Percentiles rank a stretch among this genome's conserved stretches.
phyloP scores from a whole-genome alignment of 768 basidiomycete genomes.

The Trametes cubensis region DNA sequence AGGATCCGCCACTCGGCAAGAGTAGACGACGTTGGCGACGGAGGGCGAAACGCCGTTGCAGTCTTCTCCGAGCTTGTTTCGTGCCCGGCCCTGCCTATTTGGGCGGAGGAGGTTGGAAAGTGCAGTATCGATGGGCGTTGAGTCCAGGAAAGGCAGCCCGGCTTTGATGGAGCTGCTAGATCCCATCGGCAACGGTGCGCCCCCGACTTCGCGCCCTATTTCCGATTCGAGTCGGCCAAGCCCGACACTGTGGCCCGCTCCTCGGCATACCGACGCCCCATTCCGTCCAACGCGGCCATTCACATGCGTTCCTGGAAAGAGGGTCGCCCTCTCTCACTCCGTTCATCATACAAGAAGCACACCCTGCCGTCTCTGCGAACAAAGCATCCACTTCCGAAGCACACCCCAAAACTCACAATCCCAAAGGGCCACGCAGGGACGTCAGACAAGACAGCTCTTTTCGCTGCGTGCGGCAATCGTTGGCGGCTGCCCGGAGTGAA shows the following conservation, averaged over 20 bases:
- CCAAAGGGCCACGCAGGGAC: neutral
- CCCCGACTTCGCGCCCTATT: constrained; percentile 19
- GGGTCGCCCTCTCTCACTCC: neutral
- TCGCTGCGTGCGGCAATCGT: too few species aligned
- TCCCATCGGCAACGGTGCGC: constrained; percentile 12
- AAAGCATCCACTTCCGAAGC: neutral
- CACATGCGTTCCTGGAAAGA: constrained; percentile 17
- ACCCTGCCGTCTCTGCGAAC: neutral
- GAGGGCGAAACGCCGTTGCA: constrained; percentile 8
- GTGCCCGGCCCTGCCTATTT: constrained; percentile 1
- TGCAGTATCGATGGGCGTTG: constrained; percentile 24
- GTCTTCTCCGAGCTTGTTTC: constrained; percentile 3
- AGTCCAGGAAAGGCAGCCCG: constrained; percentile 16
- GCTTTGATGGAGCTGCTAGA: constrained; percentile 16
- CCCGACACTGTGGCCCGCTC: constrained; percentile 13
- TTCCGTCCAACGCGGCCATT: neutral
- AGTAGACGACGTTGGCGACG: constrained; percentile 4
- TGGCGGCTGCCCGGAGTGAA: too few species aligned
- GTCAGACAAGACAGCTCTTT: too few species aligned
- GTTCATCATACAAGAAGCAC: constrained; percentile 9
- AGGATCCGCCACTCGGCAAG: constrained; percentile 16
- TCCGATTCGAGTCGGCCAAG: constrained; percentile 9
- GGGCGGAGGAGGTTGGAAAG: constrained; percentile 6
- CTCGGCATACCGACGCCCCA: constrained; percentile 12
- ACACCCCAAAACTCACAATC: constrained; percentile 11